Percentiles rank a stretch among this genome's conserved stretches.
Conservation (phyloP, 2,329 filamentous ascomycete species). For the Aureobasidium melanogenum region DNA sequence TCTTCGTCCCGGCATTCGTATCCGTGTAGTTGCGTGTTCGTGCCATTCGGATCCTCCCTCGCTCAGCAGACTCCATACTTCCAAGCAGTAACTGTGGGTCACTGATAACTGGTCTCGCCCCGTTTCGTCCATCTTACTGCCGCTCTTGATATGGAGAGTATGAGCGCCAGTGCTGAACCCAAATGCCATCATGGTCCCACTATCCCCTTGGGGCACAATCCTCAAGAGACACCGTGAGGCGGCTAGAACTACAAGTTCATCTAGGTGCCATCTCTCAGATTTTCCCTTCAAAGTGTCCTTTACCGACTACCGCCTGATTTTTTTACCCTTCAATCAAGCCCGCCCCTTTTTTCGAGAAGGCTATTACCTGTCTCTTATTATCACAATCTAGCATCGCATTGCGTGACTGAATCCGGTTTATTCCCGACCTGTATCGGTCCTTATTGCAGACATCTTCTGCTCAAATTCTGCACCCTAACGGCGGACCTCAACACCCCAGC, state of each 20-base stretch:
- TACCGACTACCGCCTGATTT: not conserved
- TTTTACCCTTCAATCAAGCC: not conserved
- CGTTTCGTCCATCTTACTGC: not conserved
- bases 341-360: not conserved
- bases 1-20: not conserved
- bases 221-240: constrained; percentile 7
- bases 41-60: not conserved
- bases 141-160: constrained; percentile 6
- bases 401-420: not conserved
- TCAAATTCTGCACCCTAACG: not conserved
- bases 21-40: not conserved
- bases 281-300: not conserved
- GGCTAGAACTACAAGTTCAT: constrained; percentile 2
- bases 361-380: not conserved
- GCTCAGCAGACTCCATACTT: not conserved
- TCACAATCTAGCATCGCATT: not conserved
- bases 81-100: constrained; percentile 6
- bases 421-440: constrained; percentile 3
- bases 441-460: not conserved
- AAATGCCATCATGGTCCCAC: constrained; percentile 12
- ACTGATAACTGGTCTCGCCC: not conserved
- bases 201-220: constrained; percentile 11
- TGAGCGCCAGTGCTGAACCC: not conserved
- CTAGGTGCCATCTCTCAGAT: not conserved
- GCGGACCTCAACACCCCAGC: not conserved